A percentile compares a stretch with the other conserved stretches of the same genome.
These are phyloP conservation scores for Solanum boliviense DNA, from an alignment of 257 asterid species.

Conservation along the genomic window DNA sequence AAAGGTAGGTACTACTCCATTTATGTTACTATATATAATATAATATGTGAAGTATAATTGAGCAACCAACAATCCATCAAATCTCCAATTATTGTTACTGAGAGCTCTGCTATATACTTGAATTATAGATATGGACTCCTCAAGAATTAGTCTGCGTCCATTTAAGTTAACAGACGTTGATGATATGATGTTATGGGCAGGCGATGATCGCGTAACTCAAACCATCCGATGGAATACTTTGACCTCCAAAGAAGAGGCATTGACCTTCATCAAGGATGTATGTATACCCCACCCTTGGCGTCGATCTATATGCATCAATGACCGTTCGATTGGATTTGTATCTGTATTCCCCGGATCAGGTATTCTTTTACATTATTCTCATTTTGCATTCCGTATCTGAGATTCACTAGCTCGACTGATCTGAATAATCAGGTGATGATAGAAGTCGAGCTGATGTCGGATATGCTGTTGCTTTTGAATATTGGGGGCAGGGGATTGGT, in stretches of 20 bases:
- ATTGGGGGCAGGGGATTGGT: conserved; percentile 38
- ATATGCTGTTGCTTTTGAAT: conserved; percentile 23
- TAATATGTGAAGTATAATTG: background rate
- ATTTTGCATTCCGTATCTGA: background rate
- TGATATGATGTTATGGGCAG: conserved; percentile 39
- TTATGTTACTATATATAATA: background rate
- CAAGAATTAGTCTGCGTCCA: conserved; percentile 25
- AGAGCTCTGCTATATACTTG: background rate
- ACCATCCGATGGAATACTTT: conserved; percentile 25
- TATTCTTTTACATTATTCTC: background rate
- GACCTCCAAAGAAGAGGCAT: conserved; percentile 30
- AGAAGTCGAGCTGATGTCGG: conserved; percentile 32
- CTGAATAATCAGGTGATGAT: background rate
- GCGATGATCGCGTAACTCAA: conserved; percentile 35
- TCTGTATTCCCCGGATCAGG: conserved; percentile 23
- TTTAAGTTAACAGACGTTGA: conserved; percentile 25
- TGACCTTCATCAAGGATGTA: conserved; percentile 27
- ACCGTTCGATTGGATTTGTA: conserved; percentile 25
- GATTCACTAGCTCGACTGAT: background rate
- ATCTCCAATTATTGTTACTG: background rate
- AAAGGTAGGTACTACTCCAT: background rate
- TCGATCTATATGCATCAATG: conserved; percentile 31
- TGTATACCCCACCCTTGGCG: conserved; percentile 39
- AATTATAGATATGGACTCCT: conserved; percentile 19
- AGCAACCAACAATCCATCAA: background rate